Evolutionary conservation across 805 yeast genomes (phyloP).

Genomic region (Komagataella populi): DNA sequence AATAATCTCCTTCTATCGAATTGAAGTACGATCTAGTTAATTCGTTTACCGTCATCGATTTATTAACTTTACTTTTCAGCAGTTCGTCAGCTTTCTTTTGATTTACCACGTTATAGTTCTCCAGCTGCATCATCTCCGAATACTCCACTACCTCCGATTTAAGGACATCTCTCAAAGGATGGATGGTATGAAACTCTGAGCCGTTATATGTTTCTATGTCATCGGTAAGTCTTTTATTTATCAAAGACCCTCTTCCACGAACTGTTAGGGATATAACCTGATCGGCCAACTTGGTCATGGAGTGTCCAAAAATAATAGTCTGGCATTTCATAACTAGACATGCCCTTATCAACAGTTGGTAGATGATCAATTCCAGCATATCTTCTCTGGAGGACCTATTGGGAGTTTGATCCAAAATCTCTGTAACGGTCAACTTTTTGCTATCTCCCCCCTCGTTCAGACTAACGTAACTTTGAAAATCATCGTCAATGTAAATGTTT

Average conservation of each 20-base stretch:
- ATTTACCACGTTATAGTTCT: neutral
- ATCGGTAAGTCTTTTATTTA: conserved; percentile 39
- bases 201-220: conserved; percentile 19
- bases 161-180: conserved; percentile 69
- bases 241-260: conserved; percentile 70
- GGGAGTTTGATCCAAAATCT: conserved; percentile 24
- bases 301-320: conserved; percentile 61
- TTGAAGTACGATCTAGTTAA: conserved; percentile 61
- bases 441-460: conserved; percentile 3
- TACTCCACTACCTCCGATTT: conserved; percentile 54
- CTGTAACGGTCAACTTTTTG: conserved; percentile 10
- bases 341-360: conserved; percentile 29
- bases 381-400: conserved; percentile 59
- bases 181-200: conserved; percentile 30
- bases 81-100: conserved; percentile 4
- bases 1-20: conserved; percentile 62
- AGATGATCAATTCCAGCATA: conserved; percentile 30
- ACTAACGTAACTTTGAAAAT: conserved; percentile 9
- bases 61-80: conserved; percentile 30
- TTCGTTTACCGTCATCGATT: conserved; percentile 72
- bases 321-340: conserved; percentile 32
- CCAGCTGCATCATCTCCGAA: conserved; percentile 25
- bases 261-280: conserved; percentile 68
- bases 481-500: conserved; percentile 19
- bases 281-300: conserved; percentile 76